Evolutionary conservation across 1,284 basidiomycete species (phyloP), one percentile per base, ranked within the genome.

Genomic region (Meripilus lineatus): DNA sequence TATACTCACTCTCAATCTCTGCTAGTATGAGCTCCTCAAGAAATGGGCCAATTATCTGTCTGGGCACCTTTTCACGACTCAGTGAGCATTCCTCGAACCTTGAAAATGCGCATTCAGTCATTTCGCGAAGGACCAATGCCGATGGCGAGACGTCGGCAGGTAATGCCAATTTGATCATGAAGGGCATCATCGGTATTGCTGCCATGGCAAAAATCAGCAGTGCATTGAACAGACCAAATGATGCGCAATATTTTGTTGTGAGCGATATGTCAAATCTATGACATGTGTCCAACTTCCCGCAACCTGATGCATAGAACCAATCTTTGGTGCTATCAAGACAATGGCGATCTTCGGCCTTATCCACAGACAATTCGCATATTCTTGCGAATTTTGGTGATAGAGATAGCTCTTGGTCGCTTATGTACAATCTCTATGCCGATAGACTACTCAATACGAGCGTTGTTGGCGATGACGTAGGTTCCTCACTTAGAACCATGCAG

Each of bases 121-220:
- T 74, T 57, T 83, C n/a, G 28, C n/a, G 28, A 8, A 79, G 81
- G 59, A 76, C 77, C 54, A 74, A 79, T 22, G 82, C 80, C 1
- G 65, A 74, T 13, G 63, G 81, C 5, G 40, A 52, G 32, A 24
- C 15, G 21, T 45, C 14, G 3, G 75, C 78, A 21, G 86, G 87
- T 56, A 81, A 85, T 61, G 86, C 84, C 10, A 85, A 89, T 53
- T 70, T 86, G 17, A 83, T 82, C 1, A 80, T 87, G 64, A 87
- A 88, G 32, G 45, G 45, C 25, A 46, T 46, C 40, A 46, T 46
- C 15, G 45, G 45, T 21, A 34, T 46, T 7, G 34, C 28, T 20
- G 45, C 45, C 5, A 46, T 46, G 45, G 23, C 45, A 28, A 22
- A 35, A n/a, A 46, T 46, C 25, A 38, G 40, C n/a, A 6, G 26